Base-by-base conservation (phyloP, 2,329 filamentous ascomycete species). In the Fusarium sp. region DNA sequence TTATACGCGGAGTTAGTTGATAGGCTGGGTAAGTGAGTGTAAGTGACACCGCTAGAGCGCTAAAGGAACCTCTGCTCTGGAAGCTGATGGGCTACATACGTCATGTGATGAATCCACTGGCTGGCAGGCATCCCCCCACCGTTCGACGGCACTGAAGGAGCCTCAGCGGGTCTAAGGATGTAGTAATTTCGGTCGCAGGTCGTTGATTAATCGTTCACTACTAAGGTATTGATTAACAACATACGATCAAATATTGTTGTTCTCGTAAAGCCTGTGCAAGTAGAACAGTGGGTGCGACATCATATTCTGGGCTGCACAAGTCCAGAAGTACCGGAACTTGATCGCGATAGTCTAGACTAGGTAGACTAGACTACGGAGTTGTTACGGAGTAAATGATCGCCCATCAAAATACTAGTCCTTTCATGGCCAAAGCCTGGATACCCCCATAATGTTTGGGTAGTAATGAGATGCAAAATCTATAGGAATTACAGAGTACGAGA, bases 51-150 rank as follows among this genome's bases (percentile, higher is more conserved):
- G 60, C 60, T 59, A 64, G 23, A 68, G 64, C 59, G 60, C 60
- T 59, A 64, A 27, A 68, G 64, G 55, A 25, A 27, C 32, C 17
- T 44, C 9, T 25, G n/a, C 27, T 20, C 20, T n/a, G 17, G 17
- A 23, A 46, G 57, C 51, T 52, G 46, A 62, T 22, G 49, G 39
- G 58, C 35, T 62, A 45, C 50, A 48, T 53, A 72, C 70, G 70
- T 72, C 70, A 72, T 72, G 70, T 72, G 70, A 72, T 72, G 53
- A 58, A 63, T 53, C 61, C 61, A 68, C 65, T 66, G 47, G 65
- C 47, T 69, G 40, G 46, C 41, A 66, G 48, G 39, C 54, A 37
- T 48, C 27, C 27, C 65, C 61, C 62, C 62, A 53, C 52, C 22
- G 56, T 55, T 53, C 41, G 32, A 41, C 40, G 43, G 59, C 43